Conservation (phyloP, 73 alveolate species). For the Paramecium octaurelia region DNA sequence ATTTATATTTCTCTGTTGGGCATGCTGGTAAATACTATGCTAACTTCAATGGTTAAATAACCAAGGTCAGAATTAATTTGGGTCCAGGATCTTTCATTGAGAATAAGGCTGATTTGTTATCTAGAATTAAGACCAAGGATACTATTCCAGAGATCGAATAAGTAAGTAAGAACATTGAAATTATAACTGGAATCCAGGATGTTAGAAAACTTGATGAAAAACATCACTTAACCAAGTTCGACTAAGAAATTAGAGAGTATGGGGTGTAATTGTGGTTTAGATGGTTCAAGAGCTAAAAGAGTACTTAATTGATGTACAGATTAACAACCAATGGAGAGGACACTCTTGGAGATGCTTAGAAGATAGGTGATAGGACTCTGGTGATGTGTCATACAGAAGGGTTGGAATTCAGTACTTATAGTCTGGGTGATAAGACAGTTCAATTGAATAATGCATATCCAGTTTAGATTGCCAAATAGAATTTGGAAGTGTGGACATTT, state of each 20-base stretch:
- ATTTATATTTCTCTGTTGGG: neutral
- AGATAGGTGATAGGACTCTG: slow-evolving; percentile 14
- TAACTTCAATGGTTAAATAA: slow-evolving; percentile 20
- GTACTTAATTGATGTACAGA: neutral
- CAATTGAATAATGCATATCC: neutral
- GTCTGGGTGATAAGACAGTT: neutral
- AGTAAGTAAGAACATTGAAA: neutral
- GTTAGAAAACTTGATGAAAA: neutral
- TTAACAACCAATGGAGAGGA: neutral
- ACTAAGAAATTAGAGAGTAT: neutral
- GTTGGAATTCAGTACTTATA: neutral
- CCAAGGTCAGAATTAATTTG: slow-evolving; percentile 23
- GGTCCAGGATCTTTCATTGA: slow-evolving; percentile 44
- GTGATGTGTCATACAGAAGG: neutral
- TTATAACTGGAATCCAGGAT: slow-evolving; percentile 24
- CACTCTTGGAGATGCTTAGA: neutral
- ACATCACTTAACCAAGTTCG: neutral
- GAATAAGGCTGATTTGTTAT: neutral
- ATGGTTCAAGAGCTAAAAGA: neutral
- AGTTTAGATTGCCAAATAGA: neutral
- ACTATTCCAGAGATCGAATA: neutral
- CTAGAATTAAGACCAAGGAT: slow-evolving; percentile 9
- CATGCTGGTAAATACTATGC: slow-evolving; percentile 44
- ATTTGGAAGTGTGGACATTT: slow-evolving; percentile 34
- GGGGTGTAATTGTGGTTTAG: slow-evolving; percentile 35